Base-by-base conservation (phyloP, 768 basidiomycete species). In the Hericium erinaceus region DNA sequence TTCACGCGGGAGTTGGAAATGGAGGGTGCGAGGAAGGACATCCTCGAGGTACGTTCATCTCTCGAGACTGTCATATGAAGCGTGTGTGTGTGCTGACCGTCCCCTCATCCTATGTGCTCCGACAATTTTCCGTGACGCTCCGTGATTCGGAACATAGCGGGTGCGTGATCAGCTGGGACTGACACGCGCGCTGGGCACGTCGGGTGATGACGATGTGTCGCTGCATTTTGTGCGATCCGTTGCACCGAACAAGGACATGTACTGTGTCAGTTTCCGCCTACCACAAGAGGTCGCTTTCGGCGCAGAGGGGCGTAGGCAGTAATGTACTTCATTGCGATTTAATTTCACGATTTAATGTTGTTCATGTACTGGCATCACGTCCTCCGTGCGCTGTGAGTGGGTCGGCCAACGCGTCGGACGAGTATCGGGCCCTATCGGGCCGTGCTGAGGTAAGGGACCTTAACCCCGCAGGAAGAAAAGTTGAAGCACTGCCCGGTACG, bases 211-310 rank as follows among this genome's bases (percentile, higher is more conserved):
- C 33, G 62, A 81, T 22, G 74, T 77, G 40, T 68, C 70, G 13
- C 68, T 92, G 8, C 86, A 92, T 65, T 78, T 85, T 62, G 95
- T 99, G 52, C 85, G 97, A 56, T 87, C 88, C 10, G 97, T 98
- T 10, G 93, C 97, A 1, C 95, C 95, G 7, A 89, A 84, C 72
- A 98, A 99, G 73, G 87, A 93, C 66, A 98, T 98, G 95, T 98
- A 95, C 70, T 95, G 95, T 70, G 81, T 99, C 56, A 88, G 88
- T 69, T 98, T 99, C 77, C 70, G 82, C 61, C 74, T 91, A 9
- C 84, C 86, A 18, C 68, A 67, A 48, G 70, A 66, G 39, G 74
- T 75, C 9, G 79, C 77, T 4, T 74, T 69, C 53, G 67, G 54
- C 13, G 18, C 26, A n/a, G 20, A 15, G 52, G 16, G 18, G 38